phyloP scores from a whole-genome alignment of 305 asterid species.

The Fraxinus greggii region DNA sequence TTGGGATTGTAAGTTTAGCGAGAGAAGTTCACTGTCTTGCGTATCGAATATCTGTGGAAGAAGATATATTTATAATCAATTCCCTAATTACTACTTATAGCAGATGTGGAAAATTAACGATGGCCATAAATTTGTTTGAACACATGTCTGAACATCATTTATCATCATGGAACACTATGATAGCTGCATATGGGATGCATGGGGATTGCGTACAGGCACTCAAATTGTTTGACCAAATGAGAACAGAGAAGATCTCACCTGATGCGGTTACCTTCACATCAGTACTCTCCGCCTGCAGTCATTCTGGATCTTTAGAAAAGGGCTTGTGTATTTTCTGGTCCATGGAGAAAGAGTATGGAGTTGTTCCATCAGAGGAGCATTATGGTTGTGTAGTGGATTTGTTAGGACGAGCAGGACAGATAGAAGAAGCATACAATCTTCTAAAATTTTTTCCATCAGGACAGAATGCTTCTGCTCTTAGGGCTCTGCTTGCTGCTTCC shows the following conservation, averaged over 20 bases:
- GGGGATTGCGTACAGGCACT: conserved; percentile 43
- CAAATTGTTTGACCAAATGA: conserved; percentile 41
- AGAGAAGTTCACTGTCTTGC: conserved; percentile 48
- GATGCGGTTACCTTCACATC: conserved; percentile 51
- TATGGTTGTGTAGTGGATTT: conserved; percentile 59
- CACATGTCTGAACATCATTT: conserved; percentile 30
- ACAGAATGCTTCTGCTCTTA: conserved; percentile 38
- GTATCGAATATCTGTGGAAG: conserved; percentile 28
- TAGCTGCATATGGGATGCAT: conserved; percentile 58
- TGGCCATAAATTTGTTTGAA: conserved; percentile 41
- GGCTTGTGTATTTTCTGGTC: conserved; percentile 46
- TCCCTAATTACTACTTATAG: conserved; percentile 51
- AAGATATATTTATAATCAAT: conserved; percentile 36
- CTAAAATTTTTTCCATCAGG: conserved; percentile 29
- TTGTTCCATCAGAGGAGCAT: conserved; percentile 56
- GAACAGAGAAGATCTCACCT: conserved; percentile 24
- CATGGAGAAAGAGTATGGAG: conserved; percentile 42
- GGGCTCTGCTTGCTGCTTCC: conserved; percentile 56
- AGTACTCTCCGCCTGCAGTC: conserved; percentile 62
- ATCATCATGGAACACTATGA: conserved; percentile 59
- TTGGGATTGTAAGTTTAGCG: conserved; percentile 34
- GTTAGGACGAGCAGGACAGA: conserved; percentile 54
- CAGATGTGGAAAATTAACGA: conserved; percentile 41
- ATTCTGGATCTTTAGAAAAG: conserved; percentile 41
- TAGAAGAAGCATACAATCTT: conserved; percentile 46